Base-by-base conservation (phyloP, 352 stramenopile species). In the Halophytophthora polymorphica region DNA sequence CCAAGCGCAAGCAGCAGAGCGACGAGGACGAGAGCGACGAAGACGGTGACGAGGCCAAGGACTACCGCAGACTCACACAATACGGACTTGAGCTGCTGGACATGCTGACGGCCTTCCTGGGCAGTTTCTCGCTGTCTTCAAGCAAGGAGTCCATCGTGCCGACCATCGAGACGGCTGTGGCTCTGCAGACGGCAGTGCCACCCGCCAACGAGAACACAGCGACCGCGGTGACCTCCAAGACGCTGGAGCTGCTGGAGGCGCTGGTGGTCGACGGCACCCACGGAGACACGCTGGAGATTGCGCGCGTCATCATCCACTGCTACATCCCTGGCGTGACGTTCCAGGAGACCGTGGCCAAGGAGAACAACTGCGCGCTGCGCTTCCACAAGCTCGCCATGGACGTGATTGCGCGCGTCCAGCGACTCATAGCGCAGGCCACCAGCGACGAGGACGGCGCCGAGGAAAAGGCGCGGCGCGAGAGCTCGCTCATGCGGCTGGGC, bases 61-160 rank as follows among this genome's bases (percentile, higher is more conserved):
- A 46, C 37, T 38, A 38, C 19, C 58, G 83, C 15, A 78, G 71
- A 47, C 56, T 88, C 2, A 55, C 69, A 7, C 74, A 71, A 50
- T 64, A 68, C n/a, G 80, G 81, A 8, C 50, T 75, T 3, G 77
- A 88, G 25, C 19, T 93, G 6, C 61, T 93, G 6, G 69, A 81
- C 13, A 86, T 75, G 50, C 42, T 93, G 3, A 61, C 71, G 21
- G 54, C 46, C 3, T 90, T 93, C 63, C 36, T 93, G 38, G 41
- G 56, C 14, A 72, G 64, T 19, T 86, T 86, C 22, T 82, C 83
- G 7, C 57, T 93, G 8, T 76, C 80, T 6, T 64, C 71, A 1
- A 89, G 76, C 41, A 71, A 72, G 12, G 83, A 93, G 45, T 93
- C 80, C 1, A 79, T 93, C 47, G 61, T 89, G 11, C 72, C 83